Conservation (phyloP, 257 asterid genomes). For the Solanum habrochaites region DNA sequence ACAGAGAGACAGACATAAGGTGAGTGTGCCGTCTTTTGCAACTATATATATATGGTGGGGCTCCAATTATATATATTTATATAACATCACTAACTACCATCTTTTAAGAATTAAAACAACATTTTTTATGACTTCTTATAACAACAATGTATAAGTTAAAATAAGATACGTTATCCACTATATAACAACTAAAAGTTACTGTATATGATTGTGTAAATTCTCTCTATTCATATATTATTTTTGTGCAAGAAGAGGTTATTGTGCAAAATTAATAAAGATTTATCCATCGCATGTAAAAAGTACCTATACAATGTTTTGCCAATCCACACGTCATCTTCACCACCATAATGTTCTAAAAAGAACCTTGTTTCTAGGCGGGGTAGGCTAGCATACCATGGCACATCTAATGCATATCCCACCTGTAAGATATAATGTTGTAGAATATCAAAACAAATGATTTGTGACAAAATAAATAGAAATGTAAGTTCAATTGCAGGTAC, state of each 20-base stretch:
- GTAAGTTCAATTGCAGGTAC: constrained; percentile 15
- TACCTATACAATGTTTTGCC: constrained; percentile 91
- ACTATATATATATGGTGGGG: neutral
- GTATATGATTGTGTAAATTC: neutral
- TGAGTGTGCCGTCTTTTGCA: neutral
- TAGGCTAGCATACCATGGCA: constrained; percentile 72
- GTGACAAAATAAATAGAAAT: neutral
- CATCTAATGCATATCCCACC: constrained; percentile 72
- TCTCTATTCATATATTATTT: neutral
- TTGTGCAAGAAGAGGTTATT: neutral
- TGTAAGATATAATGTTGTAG: neutral
- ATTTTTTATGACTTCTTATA: neutral
- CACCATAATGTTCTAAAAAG: constrained; percentile 75
- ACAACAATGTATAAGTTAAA: neutral
- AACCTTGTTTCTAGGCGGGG: constrained; percentile 74
- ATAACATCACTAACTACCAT: neutral
- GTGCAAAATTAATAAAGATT: neutral
- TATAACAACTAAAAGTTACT: neutral
- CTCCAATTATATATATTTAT: neutral
- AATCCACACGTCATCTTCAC: constrained; percentile 88
- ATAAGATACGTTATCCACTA: too few species aligned
- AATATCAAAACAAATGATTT: neutral
- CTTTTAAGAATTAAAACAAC: neutral
- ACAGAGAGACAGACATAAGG: neutral
- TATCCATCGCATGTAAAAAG: neutral